phyloP scores from a whole-genome alignment of 2,329 filamentous ascomycete genomes.

The Fusarium chuoi region DNA sequence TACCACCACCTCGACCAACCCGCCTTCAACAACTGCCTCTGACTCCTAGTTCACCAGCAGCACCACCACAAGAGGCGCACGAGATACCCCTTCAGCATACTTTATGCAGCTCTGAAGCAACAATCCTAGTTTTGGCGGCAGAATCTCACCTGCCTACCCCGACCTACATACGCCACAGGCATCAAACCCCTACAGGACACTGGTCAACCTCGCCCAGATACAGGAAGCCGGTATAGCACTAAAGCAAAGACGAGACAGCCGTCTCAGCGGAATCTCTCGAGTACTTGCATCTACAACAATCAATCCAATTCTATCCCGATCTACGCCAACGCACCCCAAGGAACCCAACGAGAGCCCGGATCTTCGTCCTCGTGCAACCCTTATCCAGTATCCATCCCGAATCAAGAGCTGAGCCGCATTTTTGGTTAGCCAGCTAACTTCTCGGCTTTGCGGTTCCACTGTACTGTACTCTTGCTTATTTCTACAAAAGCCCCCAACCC shows the following conservation, averaged over 20 bases:
- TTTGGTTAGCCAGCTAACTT: conserved; percentile 25
- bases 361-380: conserved; percentile 39
- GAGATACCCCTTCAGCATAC: conserved; percentile 38
- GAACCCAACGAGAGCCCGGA: conserved; percentile 31
- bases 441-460: conserved; percentile 15
- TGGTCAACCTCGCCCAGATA: conserved; percentile 19
- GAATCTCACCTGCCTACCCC: conserved; percentile 33
- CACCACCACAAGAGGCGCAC: conserved; percentile 35
- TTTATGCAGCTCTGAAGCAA: conserved; percentile 34
- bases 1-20: conserved; percentile 36
- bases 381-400: conserved; percentile 25
- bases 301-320: conserved; percentile 26
- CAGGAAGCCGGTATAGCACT: conserved; percentile 20
- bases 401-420: conserved; percentile 42
- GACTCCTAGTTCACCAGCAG: conserved; percentile 25
- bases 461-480: conserved; percentile 12
- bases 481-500: conserved; percentile 44
- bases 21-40: conserved; percentile 27
- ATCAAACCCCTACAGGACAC: conserved; percentile 20
- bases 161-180: conserved; percentile 34
- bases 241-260: conserved; percentile 26
- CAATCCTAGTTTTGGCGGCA: conserved; percentile 31
- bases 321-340: conserved; percentile 37
- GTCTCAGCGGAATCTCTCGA: conserved; percentile 6
- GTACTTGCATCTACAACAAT: conserved; percentile 20